Percentiles rank a stretch among this genome's conserved stretches.
Conservation (phyloP, 1,284 basidiomycete genomes). For the Naganishia sp. region DNA sequence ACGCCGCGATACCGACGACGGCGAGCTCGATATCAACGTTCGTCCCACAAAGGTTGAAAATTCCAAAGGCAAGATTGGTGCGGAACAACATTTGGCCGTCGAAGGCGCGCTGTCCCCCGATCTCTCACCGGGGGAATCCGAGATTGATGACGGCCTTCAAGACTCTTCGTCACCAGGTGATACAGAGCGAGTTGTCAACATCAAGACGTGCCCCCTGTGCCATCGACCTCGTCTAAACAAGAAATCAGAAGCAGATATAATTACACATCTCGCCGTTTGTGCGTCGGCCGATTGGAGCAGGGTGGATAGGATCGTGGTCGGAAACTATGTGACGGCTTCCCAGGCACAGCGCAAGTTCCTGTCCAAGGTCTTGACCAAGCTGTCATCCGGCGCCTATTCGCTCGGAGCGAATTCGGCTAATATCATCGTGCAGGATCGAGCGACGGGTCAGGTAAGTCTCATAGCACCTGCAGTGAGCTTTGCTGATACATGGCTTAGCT, state of each 20-base stretch:
- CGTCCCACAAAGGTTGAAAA: conserved; percentile 8
- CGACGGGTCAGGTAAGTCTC: conserved; percentile 64
- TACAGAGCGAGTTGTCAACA: conserved; percentile 89
- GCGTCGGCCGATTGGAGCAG: conserved; percentile 88
- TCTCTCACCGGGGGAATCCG: conserved; percentile 42
- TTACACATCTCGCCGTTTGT: conserved; percentile 90
- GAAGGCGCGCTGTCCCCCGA: conserved; percentile 22
- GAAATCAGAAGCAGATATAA: conserved; percentile 88
- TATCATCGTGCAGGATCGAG: conserved; percentile 89
- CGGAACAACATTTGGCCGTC: conserved; percentile 23
- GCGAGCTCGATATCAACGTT: conserved; percentile 32
- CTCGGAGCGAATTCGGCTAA: conserved; percentile 85
- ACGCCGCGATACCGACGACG: conserved; percentile 13
- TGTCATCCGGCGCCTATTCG: conserved; percentile 80
- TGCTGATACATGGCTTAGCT: conserved; percentile 56
- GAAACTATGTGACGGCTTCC: conserved; percentile 91
- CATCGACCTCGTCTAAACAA: conserved; percentile 79
- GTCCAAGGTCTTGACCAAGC: conserved; percentile 81
- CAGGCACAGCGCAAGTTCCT: conserved; percentile 98
- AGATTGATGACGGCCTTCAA: conserved; percentile 54
- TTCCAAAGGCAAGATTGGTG: conserved; percentile 11
- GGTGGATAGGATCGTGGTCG: conserved; percentile 83
- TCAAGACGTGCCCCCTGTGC: conserved; percentile 90
- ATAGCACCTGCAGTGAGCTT: neutral
- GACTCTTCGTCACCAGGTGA: conserved; percentile 54